Conservation (phyloP, 306 rosid species). For the Acacia melanoxylon region DNA sequence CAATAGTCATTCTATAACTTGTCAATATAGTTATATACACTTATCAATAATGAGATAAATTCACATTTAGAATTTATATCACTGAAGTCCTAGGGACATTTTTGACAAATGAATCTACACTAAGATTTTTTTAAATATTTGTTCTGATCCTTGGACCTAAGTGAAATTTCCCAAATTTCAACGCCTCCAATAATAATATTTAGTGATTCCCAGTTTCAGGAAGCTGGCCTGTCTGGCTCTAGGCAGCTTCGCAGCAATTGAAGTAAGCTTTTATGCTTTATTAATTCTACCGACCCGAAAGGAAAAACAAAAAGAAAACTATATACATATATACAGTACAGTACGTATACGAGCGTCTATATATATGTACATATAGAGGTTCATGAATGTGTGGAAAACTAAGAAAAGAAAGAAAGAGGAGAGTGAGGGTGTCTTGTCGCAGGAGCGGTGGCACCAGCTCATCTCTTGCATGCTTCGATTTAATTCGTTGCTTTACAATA, state of each 20-base stretch:
- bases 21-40: too few species aligned
- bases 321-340: too few species aligned
- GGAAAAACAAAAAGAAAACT: not conserved
- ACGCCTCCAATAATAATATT: not conserved
- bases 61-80: too few species aligned
- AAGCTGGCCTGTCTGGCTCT: not conserved
- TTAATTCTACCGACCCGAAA: not conserved
- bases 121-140: too few species aligned
- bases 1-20: too few species aligned
- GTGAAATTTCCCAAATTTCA: not conserved
- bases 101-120: too few species aligned
- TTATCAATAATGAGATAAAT: too few species aligned
- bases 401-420: not conserved
- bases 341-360: not conserved
- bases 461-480: too few species aligned
- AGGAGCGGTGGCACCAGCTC: slow-evolving; percentile 35
- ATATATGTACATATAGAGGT: too few species aligned
- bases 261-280: not conserved
- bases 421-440: slow-evolving; percentile 28
- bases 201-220: not conserved
- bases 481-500: not conserved
- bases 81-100: too few species aligned
- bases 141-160: too few species aligned
- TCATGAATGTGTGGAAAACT: too few species aligned
- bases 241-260: slow-evolving; percentile 35